Percentiles rank a stretch among this genome's conserved stretches.
Conservation (phyloP, 305 asterid species). For the Solanum hybrid region DNA sequence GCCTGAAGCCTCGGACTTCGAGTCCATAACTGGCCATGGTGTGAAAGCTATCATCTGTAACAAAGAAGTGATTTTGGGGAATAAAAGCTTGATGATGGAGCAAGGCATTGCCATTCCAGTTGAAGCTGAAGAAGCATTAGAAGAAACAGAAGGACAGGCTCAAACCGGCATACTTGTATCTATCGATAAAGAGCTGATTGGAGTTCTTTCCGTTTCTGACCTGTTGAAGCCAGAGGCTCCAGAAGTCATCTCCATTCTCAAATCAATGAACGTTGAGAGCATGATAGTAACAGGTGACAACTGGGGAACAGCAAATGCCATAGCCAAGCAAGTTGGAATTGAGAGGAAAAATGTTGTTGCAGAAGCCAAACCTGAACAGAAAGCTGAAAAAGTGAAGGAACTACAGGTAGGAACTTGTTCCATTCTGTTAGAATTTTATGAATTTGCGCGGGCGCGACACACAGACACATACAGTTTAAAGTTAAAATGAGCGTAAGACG, state of each 20-base stretch:
- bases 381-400: conserved; percentile 64
- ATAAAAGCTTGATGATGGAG: conserved; percentile 46
- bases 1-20: conserved; percentile 46
- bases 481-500: too few species aligned
- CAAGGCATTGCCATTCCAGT: conserved; percentile 25
- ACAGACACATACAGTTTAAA: too few species aligned
- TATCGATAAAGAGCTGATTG: conserved; percentile 43
- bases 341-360: conserved; percentile 28
- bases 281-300: conserved; percentile 72
- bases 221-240: conserved; percentile 60
- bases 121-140: conserved; percentile 37
- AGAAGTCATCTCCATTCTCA: conserved; percentile 52
- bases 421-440: not conserved
- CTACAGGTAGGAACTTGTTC: conserved; percentile 37
- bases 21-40: conserved; percentile 63
- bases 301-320: conserved; percentile 64
- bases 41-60: conserved; percentile 49
- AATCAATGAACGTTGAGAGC: conserved; percentile 42
- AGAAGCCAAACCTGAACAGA: conserved; percentile 61
- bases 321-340: conserved; percentile 64
- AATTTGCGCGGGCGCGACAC: not conserved
- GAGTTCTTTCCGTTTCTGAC: conserved; percentile 53
- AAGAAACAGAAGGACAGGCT: conserved; percentile 39
- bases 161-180: conserved; percentile 61
- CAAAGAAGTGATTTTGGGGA: conserved; percentile 56